These are phyloP conservation scores for Podaxis sp. DNA, from an alignment of 768 basidiomycete genomes.

Conservation along the genomic window DNA sequence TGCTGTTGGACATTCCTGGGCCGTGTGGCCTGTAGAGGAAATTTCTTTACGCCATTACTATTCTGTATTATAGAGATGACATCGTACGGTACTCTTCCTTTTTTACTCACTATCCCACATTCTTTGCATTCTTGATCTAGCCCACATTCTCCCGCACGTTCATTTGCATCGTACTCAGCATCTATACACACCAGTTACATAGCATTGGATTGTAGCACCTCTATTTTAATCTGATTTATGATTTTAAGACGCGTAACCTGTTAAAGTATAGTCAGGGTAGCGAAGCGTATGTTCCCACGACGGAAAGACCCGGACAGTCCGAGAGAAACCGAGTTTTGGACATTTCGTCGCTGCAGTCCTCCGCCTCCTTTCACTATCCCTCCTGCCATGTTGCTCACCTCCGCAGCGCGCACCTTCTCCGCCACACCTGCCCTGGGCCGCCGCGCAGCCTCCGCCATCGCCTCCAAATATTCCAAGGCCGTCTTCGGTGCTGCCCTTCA, in stretches of 20 bases:
- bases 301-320: slow-evolving; percentile 35
- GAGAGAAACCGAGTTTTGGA: slow-evolving; percentile 34
- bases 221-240: background rate
- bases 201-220: slow-evolving; percentile 1
- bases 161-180: slow-evolving; percentile 4
- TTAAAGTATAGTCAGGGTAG: background rate
- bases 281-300: slow-evolving; percentile 25
- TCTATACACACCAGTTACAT: background rate
- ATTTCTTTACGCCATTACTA: slow-evolving; percentile 11
- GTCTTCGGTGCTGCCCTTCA: slow-evolving; percentile 78
- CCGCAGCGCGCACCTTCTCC: slow-evolving; percentile 51
- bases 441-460: slow-evolving; percentile 75
- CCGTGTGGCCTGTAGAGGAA: slow-evolving; percentile 8
- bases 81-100: slow-evolving; percentile 1
- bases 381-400: slow-evolving; percentile 53
- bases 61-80: slow-evolving; percentile 11
- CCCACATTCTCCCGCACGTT: background rate
- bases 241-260: background rate
- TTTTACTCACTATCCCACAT: slow-evolving; percentile 6
- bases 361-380: slow-evolving; percentile 23
- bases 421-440: slow-evolving; percentile 53
- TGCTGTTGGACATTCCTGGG: slow-evolving; percentile 1
- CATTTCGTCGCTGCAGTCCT: slow-evolving; percentile 23
- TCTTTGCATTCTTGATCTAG: slow-evolving; percentile 6
- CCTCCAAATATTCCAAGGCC: slow-evolving; percentile 83